phyloP scores from a whole-genome alignment of 768 basidiomycete species.

The Polyporus arcularius region DNA sequence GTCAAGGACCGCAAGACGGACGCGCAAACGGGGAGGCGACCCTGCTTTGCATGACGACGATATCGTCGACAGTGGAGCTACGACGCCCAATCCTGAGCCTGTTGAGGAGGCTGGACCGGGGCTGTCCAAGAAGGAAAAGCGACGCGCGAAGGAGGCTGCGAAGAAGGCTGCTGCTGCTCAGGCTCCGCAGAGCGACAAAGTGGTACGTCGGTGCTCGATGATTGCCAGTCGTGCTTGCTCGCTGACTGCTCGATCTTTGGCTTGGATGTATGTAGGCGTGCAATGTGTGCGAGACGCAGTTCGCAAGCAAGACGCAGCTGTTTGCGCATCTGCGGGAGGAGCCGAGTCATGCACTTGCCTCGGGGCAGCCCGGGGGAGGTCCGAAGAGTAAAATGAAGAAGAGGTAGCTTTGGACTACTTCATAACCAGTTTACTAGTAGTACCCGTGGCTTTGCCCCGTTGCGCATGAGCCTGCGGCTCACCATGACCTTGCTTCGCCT shows the following conservation, averaged over 20 bases:
- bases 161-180: constrained; percentile 56
- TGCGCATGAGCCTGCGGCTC: too few species aligned
- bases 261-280: neutral
- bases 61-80: neutral
- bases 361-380: constrained; percentile 16
- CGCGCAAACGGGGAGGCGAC: neutral
- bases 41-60: neutral
- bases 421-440: too few species aligned
- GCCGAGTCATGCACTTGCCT: constrained; percentile 67
- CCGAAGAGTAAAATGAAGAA: constrained; percentile 31
- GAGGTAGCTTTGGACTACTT: neutral
- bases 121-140: constrained; percentile 78
- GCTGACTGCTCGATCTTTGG: neutral
- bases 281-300: constrained; percentile 66
- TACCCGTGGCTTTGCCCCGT: too few species aligned
- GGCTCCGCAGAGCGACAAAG: neutral
- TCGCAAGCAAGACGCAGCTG: constrained; percentile 70
- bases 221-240: neutral
- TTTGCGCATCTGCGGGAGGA: constrained; percentile 68
- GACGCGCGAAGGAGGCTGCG: constrained; percentile 70
- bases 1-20: constrained; percentile 14
- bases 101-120: constrained; percentile 23
- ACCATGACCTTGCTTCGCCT: too few species aligned
- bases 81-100: neutral
- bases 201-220: neutral